Percentiles rank a stretch among this genome's conserved stretches.
Evolutionary conservation across 768 basidiomycete species (phyloP).

Genomic region (Dioszegia aurantiaca): DNA sequence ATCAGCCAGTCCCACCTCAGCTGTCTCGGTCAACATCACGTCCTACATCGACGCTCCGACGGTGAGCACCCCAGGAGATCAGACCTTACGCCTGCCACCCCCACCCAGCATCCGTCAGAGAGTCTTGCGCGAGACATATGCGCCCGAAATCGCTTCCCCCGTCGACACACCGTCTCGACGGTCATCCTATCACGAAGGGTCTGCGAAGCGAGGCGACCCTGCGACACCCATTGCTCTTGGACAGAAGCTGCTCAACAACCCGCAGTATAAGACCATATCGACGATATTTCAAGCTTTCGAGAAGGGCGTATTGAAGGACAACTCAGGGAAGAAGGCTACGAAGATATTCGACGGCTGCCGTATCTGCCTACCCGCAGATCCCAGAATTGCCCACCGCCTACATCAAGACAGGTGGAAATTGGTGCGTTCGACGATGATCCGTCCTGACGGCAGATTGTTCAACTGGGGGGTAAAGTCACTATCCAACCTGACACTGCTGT

Average conservation of each 20-base stretch:
- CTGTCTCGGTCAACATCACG: too few relatives aligned
- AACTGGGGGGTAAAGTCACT: constrained; percentile 31
- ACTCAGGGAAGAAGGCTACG: constrained; percentile 1
- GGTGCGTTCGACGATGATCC: constrained; percentile 18
- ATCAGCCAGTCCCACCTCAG: neutral
- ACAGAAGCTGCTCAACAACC: constrained; percentile 16
- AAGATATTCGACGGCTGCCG: constrained; percentile 32
- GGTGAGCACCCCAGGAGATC: neutral
- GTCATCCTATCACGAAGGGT: constrained; percentile 20
- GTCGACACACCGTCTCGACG: constrained; percentile 28
- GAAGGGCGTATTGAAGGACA: constrained; percentile 17
- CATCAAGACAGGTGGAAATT: constrained; percentile 33
- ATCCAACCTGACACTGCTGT: constrained; percentile 41
- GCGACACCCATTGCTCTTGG: constrained; percentile 37
- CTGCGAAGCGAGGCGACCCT: constrained; percentile 25
- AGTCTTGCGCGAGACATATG: neutral
- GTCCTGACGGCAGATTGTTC: constrained; percentile 24
- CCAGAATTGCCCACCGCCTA: constrained; percentile 18
- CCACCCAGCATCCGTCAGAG: neutral
- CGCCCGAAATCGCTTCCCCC: constrained; percentile 24
- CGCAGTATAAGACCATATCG: constrained; percentile 19
- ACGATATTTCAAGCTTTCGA: constrained; percentile 33
- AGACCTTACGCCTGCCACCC: neutral
- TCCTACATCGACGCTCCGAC: neutral
- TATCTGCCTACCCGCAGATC: constrained; percentile 38